Conservation (phyloP, 1,139 yeast species). For the Scheffersomyces quercinus region DNA sequence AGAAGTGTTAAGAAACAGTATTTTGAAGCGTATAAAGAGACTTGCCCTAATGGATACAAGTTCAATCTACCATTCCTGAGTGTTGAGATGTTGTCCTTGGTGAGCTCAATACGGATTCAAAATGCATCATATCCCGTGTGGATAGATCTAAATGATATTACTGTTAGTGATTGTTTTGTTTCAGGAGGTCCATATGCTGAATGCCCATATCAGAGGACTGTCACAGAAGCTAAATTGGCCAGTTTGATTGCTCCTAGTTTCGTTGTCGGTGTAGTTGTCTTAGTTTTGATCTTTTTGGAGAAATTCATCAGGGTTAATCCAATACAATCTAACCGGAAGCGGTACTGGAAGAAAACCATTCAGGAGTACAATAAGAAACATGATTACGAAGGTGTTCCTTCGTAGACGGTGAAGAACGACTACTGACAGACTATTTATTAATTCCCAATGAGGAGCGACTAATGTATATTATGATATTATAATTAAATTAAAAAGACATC, state of each 20-base stretch:
- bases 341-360: constrained; percentile 41
- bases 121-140: constrained; percentile 49
- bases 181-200: constrained; percentile 75
- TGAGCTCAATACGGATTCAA: constrained; percentile 19
- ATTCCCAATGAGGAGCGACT: too few species aligned
- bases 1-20: constrained; percentile 40
- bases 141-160: constrained; percentile 83
- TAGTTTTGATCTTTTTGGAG: constrained; percentile 27
- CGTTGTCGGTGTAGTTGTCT: constrained; percentile 48
- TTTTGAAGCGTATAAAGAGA: constrained; percentile 46
- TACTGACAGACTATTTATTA: too few species aligned
- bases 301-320: constrained; percentile 36
- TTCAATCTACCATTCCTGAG: constrained; percentile 61
- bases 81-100: constrained; percentile 36
- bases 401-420: constrained; percentile 14
- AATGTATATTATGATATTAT: too few species aligned
- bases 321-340: constrained; percentile 41
- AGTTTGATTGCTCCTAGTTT: constrained; percentile 68
- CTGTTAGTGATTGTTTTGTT: constrained; percentile 79
- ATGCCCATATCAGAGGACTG: constrained; percentile 72
- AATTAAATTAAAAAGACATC: too few species aligned
- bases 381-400: constrained; percentile 49
- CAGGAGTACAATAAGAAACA: constrained; percentile 37
- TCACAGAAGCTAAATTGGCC: constrained; percentile 58
- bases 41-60: constrained; percentile 51